Evolutionary conservation across 192 early-diverging fungal species (phyloP).

Genomic region (Podochytrium sp.): DNA sequence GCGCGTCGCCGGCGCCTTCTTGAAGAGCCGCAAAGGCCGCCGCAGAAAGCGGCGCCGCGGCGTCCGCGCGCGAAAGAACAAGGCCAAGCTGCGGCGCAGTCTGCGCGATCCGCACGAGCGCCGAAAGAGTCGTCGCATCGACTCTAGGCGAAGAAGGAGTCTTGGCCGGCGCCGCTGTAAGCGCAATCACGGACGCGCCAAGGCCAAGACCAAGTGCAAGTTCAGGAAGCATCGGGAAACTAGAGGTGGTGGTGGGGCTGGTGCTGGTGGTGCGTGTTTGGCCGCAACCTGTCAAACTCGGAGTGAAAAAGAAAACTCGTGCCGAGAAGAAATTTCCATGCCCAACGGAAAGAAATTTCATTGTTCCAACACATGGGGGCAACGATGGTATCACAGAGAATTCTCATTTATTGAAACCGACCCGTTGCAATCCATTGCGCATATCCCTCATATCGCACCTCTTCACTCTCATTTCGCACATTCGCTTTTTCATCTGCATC

Average conservation of each 20-base stretch:
- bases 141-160: background rate
- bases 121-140: background rate
- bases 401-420: no score
- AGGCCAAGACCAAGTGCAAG: constrained; percentile 15
- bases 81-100: background rate
- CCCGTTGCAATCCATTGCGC: constrained; percentile 4
- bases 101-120: background rate
- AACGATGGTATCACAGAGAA: no score
- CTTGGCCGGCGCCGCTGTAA: background rate
- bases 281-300: no score
- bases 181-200: constrained; percentile 20
- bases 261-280: background rate
- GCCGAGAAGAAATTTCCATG: no score
- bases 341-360: no score
- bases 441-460: constrained; percentile 37
- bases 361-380: no score
- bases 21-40: background rate
- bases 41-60: background rate
- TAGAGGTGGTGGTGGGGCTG: background rate
- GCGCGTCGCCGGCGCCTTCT: background rate
- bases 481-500: background rate
- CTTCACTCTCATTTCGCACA: constrained; percentile 19
- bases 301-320: no score
- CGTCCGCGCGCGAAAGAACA: background rate
- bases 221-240: constrained; percentile 4